phyloP scores from a whole-genome alignment of 805 yeast genomes.

The Candida cerambycidarum region DNA sequence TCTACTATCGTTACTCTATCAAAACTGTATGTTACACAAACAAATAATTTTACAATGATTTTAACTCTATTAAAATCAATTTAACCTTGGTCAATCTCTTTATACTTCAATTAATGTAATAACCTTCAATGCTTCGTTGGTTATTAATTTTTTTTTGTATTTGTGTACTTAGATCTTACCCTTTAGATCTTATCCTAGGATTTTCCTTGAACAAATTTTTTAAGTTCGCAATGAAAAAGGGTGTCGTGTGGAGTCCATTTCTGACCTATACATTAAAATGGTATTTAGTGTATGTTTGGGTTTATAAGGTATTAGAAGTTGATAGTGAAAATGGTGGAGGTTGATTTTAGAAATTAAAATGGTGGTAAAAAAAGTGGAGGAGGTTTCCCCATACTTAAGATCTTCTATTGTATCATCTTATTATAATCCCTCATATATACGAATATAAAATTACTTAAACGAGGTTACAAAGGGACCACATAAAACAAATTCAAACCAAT shows the following conservation, averaged over 20 bases:
- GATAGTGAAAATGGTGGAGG: not conserved
- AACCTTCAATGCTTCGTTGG: not conserved
- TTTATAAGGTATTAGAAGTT: not conserved
- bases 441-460: not conserved
- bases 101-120: not conserved
- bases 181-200: conserved; percentile 7
- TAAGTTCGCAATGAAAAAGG: conserved; percentile 6
- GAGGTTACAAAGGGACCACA: not conserved
- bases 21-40: not conserved
- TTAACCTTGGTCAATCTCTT: not conserved
- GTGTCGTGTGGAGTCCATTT: not conserved
- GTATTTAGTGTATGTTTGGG: too few species aligned
- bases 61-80: too few species aligned
- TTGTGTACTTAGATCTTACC: conserved; percentile 2
- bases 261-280: not conserved
- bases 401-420: too few species aligned
- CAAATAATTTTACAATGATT: not conserved
- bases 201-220: conserved; percentile 4
- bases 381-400: too few species aligned
- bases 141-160: not conserved
- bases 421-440: too few species aligned
- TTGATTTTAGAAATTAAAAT: too few species aligned
- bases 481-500: not conserved
- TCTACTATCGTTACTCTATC: too few species aligned
- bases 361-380: too few species aligned